Percentiles rank a stretch among this genome's conserved stretches.
phyloP scores from a whole-genome alignment of 2,329 filamentous ascomycete genomes.

The Microcera coccophila region DNA sequence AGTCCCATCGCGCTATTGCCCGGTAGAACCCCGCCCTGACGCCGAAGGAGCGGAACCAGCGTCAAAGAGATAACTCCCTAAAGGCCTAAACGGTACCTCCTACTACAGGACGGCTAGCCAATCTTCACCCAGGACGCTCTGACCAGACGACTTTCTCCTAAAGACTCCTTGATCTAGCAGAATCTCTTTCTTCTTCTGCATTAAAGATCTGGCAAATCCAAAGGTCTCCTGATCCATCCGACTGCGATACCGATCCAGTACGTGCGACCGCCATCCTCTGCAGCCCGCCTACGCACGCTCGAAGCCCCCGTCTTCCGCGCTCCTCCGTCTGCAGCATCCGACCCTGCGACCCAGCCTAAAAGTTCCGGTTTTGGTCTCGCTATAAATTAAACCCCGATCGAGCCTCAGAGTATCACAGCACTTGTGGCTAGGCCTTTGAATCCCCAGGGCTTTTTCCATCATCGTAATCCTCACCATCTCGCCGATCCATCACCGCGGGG shows the following conservation, averaged over 20 bases:
- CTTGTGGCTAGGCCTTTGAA: constrained; percentile 5
- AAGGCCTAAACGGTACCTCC: neutral
- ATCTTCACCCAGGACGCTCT: constrained; percentile 17
- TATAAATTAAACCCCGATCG: neutral
- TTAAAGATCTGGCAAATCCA: constrained; percentile 1
- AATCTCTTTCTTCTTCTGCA: neutral
- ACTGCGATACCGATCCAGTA: constrained; percentile 9
- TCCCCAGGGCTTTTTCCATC: neutral
- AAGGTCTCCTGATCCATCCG: constrained; percentile 5
- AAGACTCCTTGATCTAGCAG: neutral
- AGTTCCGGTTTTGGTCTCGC: constrained; percentile 3
- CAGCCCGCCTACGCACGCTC: constrained; percentile 4
- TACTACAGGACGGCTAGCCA: constrained; percentile 12
- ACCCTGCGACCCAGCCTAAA: constrained; percentile 14
- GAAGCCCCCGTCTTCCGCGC: constrained; percentile 1
- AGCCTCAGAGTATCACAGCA: neutral
- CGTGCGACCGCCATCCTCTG: constrained; percentile 4
- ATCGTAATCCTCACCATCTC: constrained; percentile 2
- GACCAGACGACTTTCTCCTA: constrained; percentile 7
- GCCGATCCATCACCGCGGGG: constrained; percentile 13
- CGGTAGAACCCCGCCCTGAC: constrained; percentile 25
- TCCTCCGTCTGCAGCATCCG: constrained; percentile 8
- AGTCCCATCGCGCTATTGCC: constrained; percentile 29
- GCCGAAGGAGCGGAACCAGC: constrained; percentile 25
- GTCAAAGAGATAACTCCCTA: neutral